Base-by-base conservation (phyloP, 768 basidiomycete species). In the Agrocybe pediades region DNA sequence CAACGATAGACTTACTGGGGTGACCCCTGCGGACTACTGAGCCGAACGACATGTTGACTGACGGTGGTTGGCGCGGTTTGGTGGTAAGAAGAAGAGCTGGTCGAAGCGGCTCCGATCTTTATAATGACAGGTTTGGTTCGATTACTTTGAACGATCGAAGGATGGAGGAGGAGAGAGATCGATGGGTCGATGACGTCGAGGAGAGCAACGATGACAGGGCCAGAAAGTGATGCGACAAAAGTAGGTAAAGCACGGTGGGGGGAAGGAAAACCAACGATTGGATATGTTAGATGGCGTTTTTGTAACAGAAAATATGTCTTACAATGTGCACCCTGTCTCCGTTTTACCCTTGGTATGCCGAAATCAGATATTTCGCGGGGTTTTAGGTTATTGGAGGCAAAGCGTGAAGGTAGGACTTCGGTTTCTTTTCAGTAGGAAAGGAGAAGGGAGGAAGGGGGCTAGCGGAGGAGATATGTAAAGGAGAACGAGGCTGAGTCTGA, bases 1-100 rank as follows among this genome's bases (percentile, higher is more conserved):
- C 4, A 15, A 5, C n/a, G 16, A 30, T n/a, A 27, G 16, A 64
- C 83, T 45, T 59, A 86, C 85, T 74, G 11, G 84, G 78, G 60
- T 85, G 83, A 17, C 83, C 85, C 53, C 76, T 70, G 59, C 78
- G 73, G 46, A 85, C 67, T 54, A 73, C 70, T 40, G 67, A 61
- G 53, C 77, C 58, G 33, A 36, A 36, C 13, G 33, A 36, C 57
- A 58, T 58, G 26, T 25, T 41, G 21, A n/a, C 17, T 41, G 44
- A 21, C 15, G 2, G 29, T 49, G 26, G 29, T 43, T n/a, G n/a
- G n/a, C n/a, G n/a, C n/a, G 2, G 0, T 46, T 9, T 17, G 15
- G 20, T 29, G 6, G 52, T 20, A 30, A 7, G 8, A 30, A 30
- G 29, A 15, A 30, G 15, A 30, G 15, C 7, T 7, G 15, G 15